Evolutionary conservation across 2,329 filamentous ascomycete genomes (phyloP).

Genomic region (Diaporthe sp.): DNA sequence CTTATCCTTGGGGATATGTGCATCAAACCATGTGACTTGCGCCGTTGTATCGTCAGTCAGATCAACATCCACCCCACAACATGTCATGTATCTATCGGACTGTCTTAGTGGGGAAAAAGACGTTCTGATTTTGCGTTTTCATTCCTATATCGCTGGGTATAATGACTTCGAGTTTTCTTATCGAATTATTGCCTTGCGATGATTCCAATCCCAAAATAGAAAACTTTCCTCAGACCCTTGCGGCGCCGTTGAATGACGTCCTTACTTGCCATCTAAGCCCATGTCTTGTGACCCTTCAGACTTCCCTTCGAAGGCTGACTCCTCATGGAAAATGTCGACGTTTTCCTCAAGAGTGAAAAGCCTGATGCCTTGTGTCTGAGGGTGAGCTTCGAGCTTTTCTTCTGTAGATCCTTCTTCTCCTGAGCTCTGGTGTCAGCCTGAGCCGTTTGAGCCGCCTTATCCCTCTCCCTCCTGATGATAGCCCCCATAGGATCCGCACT

Average conservation of each 20-base stretch:
- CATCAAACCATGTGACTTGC: too few relatives aligned
- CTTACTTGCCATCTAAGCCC: neutral
- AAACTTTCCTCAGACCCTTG: neutral
- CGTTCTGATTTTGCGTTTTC: too few relatives aligned
- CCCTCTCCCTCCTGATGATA: neutral
- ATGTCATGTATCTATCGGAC: too few relatives aligned
- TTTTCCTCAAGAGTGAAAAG: neutral
- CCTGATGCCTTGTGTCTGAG: neutral
- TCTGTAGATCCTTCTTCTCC: neutral
- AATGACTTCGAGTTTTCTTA: too few relatives aligned
- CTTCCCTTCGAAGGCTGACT: neutral
- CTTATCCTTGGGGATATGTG: too few relatives aligned
- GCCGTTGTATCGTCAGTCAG: too few relatives aligned
- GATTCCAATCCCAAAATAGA: neutral
- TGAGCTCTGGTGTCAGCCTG: too few relatives aligned
- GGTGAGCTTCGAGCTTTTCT: neutral
- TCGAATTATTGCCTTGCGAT: neutral
- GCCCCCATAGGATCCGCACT: conserved; percentile 1
- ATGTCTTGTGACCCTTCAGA: neutral
- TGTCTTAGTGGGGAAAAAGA: too few relatives aligned
- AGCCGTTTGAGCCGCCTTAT: neutral
- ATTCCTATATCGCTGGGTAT: too few relatives aligned
- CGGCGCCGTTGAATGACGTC: neutral
- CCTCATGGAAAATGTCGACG: neutral
- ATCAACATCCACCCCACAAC: too few relatives aligned